Conservation (phyloP, 495 filamentous ascomycete species). For the Tuber brumale region DNA sequence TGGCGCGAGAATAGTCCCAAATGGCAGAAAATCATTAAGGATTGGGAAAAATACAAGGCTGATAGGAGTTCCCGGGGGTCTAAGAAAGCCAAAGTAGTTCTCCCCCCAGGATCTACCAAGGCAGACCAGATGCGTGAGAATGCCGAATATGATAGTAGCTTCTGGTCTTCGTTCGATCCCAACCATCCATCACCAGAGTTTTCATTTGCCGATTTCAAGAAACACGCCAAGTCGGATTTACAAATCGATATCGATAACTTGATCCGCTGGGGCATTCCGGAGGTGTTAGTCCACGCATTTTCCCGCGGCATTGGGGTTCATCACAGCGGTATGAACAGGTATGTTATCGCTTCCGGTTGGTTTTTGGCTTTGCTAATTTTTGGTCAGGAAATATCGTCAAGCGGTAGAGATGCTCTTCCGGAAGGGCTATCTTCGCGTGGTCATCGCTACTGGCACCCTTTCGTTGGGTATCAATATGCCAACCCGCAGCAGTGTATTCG, state of each 20-base stretch:
- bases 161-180: slow-evolving; percentile 59
- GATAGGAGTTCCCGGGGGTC: slow-evolving; percentile 45
- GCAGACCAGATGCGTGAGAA: slow-evolving; percentile 45
- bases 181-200: slow-evolving; percentile 56
- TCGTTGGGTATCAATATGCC: slow-evolving; percentile 81
- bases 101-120: slow-evolving; percentile 44
- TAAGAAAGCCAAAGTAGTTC: slow-evolving; percentile 44
- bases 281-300: slow-evolving; percentile 54
- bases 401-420: slow-evolving; percentile 65
- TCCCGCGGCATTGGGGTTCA: slow-evolving; percentile 66
- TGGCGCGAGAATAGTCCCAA: slow-evolving; percentile 53
- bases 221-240: slow-evolving; percentile 52
- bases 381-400: slow-evolving; percentile 38
- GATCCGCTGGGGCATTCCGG: slow-evolving; percentile 44
- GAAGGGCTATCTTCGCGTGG: slow-evolving; percentile 62
- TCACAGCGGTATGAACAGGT: slow-evolving; percentile 70
- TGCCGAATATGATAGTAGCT: slow-evolving; percentile 51
- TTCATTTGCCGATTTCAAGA: slow-evolving; percentile 58
- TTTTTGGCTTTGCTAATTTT: slow-evolving; percentile 21
- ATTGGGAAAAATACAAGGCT: slow-evolving; percentile 50
- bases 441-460: slow-evolving; percentile 70
- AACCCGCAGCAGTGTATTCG: slow-evolving; percentile 71
- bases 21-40: slow-evolving; percentile 55
- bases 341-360: slow-evolving; percentile 41
- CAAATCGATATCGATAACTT: slow-evolving; percentile 48